A percentile compares a stretch with the other conserved stretches of the same genome.
Conservation (phyloP, 164 flowering plant genomes). For the Dillenia suffruticosa region DNA sequence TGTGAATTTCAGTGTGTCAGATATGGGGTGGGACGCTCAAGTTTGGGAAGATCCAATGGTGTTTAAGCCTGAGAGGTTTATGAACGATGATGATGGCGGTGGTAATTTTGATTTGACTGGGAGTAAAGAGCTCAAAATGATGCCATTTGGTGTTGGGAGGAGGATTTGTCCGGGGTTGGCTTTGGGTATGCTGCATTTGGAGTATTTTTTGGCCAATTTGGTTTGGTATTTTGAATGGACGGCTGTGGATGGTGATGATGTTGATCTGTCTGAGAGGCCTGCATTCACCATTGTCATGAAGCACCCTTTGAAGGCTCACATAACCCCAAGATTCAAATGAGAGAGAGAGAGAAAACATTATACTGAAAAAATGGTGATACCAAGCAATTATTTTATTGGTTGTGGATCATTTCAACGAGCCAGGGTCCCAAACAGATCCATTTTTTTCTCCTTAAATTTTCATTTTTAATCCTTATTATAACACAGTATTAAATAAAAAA, state of each 20-base stretch:
- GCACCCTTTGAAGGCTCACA: slow-evolving; percentile 30
- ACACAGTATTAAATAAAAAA: no score
- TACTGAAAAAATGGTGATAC: no score
- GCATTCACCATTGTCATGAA: slow-evolving; percentile 45
- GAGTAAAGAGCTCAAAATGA: background rate
- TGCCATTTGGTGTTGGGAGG: background rate
- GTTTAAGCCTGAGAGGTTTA: background rate
- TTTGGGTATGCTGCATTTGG: background rate
- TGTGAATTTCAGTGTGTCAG: background rate
- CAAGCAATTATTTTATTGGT: no score
- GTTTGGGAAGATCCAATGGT: background rate
- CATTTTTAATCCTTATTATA: no score
- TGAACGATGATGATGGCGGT: background rate
- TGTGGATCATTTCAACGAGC: no score
- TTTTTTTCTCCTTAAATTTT: no score
- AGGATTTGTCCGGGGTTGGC: background rate
- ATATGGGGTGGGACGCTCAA: background rate
- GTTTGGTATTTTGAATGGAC: background rate
- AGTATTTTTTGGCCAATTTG: background rate
- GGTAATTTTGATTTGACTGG: background rate
- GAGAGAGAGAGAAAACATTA: background rate
- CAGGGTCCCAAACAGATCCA: no score
- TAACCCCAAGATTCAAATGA: slow-evolving; percentile 3
- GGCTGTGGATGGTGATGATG: slow-evolving; percentile 7
- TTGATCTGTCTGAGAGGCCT: slow-evolving; percentile 39